Evolutionary conservation across 1,284 basidiomycete genomes (phyloP).

Genomic region (Sporisorium exsertum): DNA sequence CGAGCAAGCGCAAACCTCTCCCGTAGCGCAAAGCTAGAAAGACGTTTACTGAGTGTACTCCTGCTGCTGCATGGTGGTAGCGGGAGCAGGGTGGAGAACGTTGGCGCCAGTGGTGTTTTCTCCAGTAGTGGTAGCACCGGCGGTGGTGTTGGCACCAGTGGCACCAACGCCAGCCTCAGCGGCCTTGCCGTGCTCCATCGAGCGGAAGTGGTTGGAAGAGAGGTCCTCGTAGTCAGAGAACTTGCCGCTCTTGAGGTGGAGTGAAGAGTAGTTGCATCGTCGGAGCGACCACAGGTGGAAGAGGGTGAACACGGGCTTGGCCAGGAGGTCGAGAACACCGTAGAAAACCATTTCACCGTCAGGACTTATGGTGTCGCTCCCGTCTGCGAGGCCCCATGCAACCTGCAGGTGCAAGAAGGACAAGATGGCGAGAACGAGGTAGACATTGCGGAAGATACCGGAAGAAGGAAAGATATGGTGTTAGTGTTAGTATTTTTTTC

Average conservation of each 20-base stretch:
- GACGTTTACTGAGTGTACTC: conserved; percentile 33
- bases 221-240: conserved; percentile 54
- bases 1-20: neutral
- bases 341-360: conserved; percentile 74
- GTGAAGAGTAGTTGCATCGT: conserved; percentile 53
- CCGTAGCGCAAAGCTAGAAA: neutral
- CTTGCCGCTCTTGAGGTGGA: conserved; percentile 57
- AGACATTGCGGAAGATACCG: too few species aligned
- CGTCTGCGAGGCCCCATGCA: conserved; percentile 73
- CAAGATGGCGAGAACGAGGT: too few species aligned
- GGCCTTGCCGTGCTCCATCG: conserved; percentile 31
- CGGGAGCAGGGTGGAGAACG: conserved; percentile 33
- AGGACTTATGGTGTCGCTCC: conserved; percentile 72
- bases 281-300: conserved; percentile 60
- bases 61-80: conserved; percentile 36
- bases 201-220: conserved; percentile 20
- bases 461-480: too few species aligned
- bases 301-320: conserved; percentile 70
- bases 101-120: conserved; percentile 16
- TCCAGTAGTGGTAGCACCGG: conserved; percentile 10
- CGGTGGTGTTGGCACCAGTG: conserved; percentile 13
- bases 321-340: conserved; percentile 74
- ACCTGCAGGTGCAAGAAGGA: conserved; percentile 29
- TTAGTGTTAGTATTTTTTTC: too few species aligned
- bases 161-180: conserved; percentile 28